Conservation (phyloP, 2,329 filamentous ascomycete genomes). For the Colletotrichum orbiculare region DNA sequence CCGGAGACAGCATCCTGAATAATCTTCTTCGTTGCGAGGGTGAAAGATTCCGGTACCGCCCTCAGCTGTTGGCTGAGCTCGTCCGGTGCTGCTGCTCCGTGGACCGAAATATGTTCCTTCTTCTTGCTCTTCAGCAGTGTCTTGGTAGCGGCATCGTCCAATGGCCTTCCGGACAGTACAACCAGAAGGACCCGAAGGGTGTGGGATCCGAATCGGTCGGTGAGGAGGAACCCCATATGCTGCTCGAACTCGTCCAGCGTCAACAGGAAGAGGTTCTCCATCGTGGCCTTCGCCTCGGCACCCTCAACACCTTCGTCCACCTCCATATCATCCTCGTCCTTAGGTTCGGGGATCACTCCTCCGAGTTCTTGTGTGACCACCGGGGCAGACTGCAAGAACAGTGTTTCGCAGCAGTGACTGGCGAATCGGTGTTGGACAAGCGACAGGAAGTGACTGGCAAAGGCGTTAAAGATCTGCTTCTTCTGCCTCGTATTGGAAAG, state of each 20-base stretch:
- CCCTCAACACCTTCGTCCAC: constrained; percentile 58
- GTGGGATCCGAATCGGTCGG: constrained; percentile 90
- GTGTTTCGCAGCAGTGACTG: constrained; percentile 94
- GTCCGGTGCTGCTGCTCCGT: constrained; percentile 58
- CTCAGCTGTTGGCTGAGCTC: constrained; percentile 54
- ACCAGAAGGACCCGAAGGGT: constrained; percentile 87
- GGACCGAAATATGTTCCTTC: constrained; percentile 83
- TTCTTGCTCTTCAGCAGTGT: constrained; percentile 89
- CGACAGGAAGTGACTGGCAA: constrained; percentile 86
- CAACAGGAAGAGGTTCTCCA: constrained; percentile 87
- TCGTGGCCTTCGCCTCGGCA: constrained; percentile 66
- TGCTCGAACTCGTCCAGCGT: constrained; percentile 90
- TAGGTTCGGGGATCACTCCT: constrained; percentile 55
- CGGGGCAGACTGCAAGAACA: constrained; percentile 86
- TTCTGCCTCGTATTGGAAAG: constrained; percentile 83
- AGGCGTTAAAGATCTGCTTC: constrained; percentile 87
- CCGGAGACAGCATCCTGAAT: constrained; percentile 79
- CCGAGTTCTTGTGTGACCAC: constrained; percentile 78
- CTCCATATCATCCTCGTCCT: constrained; percentile 54
- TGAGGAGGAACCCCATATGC: constrained; percentile 84
- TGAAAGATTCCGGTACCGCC: constrained; percentile 82
- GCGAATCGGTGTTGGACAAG: constrained; percentile 96
- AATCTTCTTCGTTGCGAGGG: constrained; percentile 81
- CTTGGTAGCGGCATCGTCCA: constrained; percentile 76
- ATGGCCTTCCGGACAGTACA: constrained; percentile 83